Conservation (phyloP, 768 basidiomycete species). For the Panellus pusillus region DNA sequence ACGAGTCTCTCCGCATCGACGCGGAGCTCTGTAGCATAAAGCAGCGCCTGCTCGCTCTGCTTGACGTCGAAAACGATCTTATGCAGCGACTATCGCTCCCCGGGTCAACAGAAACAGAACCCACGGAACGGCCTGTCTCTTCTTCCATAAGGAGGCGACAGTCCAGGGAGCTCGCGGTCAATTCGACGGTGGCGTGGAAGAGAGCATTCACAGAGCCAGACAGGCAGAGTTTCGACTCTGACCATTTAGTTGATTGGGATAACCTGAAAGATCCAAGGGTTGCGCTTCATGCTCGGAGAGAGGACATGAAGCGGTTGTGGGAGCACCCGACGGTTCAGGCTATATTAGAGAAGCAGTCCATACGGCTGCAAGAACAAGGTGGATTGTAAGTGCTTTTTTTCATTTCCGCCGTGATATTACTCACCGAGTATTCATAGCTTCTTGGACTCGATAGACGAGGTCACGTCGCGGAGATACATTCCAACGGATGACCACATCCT, state of each 20-base stretch:
- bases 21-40: slow-evolving; percentile 60
- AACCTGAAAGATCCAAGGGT: slow-evolving; percentile 64
- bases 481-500: slow-evolving; percentile 79
- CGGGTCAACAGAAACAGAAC: slow-evolving; percentile 43
- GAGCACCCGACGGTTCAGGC: slow-evolving; percentile 54
- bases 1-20: slow-evolving; percentile 30
- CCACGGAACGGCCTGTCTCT: slow-evolving; percentile 37
- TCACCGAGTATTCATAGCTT: slow-evolving; percentile 45
- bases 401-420: background rate
- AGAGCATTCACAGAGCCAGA: slow-evolving; percentile 42
- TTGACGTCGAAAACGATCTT: slow-evolving; percentile 67
- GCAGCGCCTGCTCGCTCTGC: slow-evolving; percentile 67
- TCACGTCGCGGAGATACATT: slow-evolving; percentile 61
- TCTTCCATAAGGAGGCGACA: slow-evolving; percentile 15
- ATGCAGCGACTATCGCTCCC: slow-evolving; percentile 61
- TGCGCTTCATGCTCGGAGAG: slow-evolving; percentile 62
- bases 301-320: slow-evolving; percentile 76
- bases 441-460: slow-evolving; percentile 62
- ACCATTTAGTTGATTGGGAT: slow-evolving; percentile 50
- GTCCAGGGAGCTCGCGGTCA: slow-evolving; percentile 51
- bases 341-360: slow-evolving; percentile 51
- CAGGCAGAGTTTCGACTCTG: slow-evolving; percentile 45
- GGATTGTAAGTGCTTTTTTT: slow-evolving; percentile 61
- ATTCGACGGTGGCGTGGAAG: slow-evolving; percentile 58
- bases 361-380: slow-evolving; percentile 65